A percentile compares a stretch with the other conserved stretches of the same genome.
Conservation (phyloP, 805 yeast species). For the Sugiyamaella mastotermitis region DNA sequence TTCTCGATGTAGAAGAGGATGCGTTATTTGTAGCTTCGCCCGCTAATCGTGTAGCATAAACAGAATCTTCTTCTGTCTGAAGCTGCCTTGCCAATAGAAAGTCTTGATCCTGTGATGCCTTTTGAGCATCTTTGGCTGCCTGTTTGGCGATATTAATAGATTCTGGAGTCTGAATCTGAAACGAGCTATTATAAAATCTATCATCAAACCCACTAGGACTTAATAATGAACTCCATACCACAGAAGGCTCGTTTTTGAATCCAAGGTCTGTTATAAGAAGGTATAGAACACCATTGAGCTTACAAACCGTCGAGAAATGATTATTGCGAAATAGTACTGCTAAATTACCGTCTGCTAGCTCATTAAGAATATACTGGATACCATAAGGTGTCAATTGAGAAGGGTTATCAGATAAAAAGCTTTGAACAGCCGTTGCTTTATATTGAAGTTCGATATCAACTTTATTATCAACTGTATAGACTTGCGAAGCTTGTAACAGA, state of each 20-base stretch:
- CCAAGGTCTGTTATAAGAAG: slow-evolving; percentile 72
- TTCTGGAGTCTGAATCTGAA: no score
- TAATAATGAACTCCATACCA: slow-evolving; percentile 78
- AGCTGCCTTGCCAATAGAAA: slow-evolving; percentile 28
- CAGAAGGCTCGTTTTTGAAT: slow-evolving; percentile 39
- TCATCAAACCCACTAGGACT: slow-evolving; percentile 68
- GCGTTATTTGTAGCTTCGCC: no score
- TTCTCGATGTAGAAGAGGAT: no score
- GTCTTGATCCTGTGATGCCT: slow-evolving; percentile 20
- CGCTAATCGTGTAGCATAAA: background rate
- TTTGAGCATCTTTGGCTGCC: background rate
- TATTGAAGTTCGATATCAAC: slow-evolving; percentile 16
- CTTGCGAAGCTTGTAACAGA: slow-evolving; percentile 42
- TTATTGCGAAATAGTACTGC: slow-evolving; percentile 83
- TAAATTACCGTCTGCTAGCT: slow-evolving; percentile 47
- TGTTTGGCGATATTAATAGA: slow-evolving; percentile 13
- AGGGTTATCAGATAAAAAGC: slow-evolving; percentile 54
- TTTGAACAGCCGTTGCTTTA: slow-evolving; percentile 23
- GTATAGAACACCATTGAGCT: slow-evolving; percentile 43
- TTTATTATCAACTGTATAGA: slow-evolving; percentile 18
- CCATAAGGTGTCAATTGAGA: slow-evolving; percentile 78
- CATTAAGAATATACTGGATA: slow-evolving; percentile 38
- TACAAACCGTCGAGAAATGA: slow-evolving; percentile 69
- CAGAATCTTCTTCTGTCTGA: slow-evolving; percentile 26
- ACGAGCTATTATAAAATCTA: slow-evolving; percentile 60